These are phyloP conservation scores for Plectosphaerella plurivora DNA, from an alignment of 2,329 filamentous ascomycete genomes.

Conservation along the genomic window DNA sequence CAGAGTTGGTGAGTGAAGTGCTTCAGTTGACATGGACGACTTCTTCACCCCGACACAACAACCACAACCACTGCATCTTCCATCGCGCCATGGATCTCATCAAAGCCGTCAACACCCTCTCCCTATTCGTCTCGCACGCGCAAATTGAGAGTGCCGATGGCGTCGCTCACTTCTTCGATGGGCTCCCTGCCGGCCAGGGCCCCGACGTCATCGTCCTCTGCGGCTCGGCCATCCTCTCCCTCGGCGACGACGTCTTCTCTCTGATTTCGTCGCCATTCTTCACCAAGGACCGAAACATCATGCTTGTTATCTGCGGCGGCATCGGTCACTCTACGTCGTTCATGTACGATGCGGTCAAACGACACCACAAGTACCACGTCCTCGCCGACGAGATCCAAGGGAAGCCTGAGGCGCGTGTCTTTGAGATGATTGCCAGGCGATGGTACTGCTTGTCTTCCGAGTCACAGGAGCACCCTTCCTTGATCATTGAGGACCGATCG, in stretches of 20 bases:
- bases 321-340: slow-evolving; percentile 38
- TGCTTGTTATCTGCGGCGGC: slow-evolving; percentile 36
- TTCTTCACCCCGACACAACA: no score
- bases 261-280: background rate
- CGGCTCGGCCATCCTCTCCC: slow-evolving; percentile 8
- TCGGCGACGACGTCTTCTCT: slow-evolving; percentile 6
- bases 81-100: background rate
- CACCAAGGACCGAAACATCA: slow-evolving; percentile 4
- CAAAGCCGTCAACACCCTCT: slow-evolving; percentile 6
- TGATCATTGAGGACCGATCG: slow-evolving; percentile 36
- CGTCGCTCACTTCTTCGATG: slow-evolving; percentile 2
- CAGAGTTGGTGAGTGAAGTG: no score
- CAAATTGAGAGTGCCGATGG: background rate
- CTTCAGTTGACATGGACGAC: no score
- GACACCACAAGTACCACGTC: slow-evolving; percentile 19
- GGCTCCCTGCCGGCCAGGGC: background rate
- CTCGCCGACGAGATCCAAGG: slow-evolving; percentile 23
- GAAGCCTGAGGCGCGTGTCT: slow-evolving; percentile 32
- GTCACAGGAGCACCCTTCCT: slow-evolving; percentile 1
- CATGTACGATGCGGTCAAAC: slow-evolving; percentile 32
- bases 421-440: slow-evolving; percentile 26
- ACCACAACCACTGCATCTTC: no score
- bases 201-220: slow-evolving; percentile 10
- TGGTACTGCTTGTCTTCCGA: slow-evolving; percentile 15
- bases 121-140: slow-evolving; percentile 6